Conservation (phyloP, 352 stramenopile genomes). For the Globisporangium barbulae region DNA sequence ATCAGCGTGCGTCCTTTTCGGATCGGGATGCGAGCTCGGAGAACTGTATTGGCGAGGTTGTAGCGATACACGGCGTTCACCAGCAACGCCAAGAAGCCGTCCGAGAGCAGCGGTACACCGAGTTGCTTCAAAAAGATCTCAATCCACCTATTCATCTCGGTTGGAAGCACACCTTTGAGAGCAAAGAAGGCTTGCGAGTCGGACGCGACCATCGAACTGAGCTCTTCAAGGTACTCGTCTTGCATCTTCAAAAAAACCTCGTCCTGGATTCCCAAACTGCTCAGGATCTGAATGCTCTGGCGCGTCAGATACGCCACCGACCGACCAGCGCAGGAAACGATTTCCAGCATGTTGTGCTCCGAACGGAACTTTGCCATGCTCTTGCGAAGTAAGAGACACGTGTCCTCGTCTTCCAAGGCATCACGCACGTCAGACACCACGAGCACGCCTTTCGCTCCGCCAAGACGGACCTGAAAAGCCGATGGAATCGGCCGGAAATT, state of each 20-base stretch:
- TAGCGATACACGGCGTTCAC: slow-evolving; percentile 66
- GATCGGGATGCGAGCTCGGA: slow-evolving; percentile 75
- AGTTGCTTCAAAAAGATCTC: slow-evolving; percentile 36
- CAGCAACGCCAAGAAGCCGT: slow-evolving; percentile 52
- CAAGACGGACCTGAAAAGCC: slow-evolving; percentile 73
- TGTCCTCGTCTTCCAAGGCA: slow-evolving; percentile 13
- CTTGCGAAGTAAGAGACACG: slow-evolving; percentile 39
- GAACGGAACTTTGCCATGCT: slow-evolving; percentile 79
- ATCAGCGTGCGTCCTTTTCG: slow-evolving; percentile 62
- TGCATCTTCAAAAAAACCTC: slow-evolving; percentile 66
- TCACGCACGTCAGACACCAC: slow-evolving; percentile 50
- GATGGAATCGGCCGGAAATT: slow-evolving; percentile 41
- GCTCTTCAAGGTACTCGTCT: slow-evolving; percentile 57
- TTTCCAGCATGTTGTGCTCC: slow-evolving; percentile 58
- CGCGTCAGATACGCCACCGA: slow-evolving; percentile 70
- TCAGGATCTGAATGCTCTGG: slow-evolving; percentile 75
- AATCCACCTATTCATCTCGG: slow-evolving; percentile 30
- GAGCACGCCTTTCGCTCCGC: slow-evolving; percentile 71
- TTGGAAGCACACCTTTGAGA: slow-evolving; percentile 41
- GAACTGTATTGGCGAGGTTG: slow-evolving; percentile 60
- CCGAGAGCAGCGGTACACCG: slow-evolving; percentile 35
- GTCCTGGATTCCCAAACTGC: slow-evolving; percentile 54
- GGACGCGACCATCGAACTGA: slow-evolving; percentile 53
- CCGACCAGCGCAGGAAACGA: slow-evolving; percentile 47
- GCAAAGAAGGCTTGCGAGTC: slow-evolving; percentile 41